phyloP scores from a whole-genome alignment of 371 early-diverging fungal species.

The Rhizopus microsporus region DNA sequence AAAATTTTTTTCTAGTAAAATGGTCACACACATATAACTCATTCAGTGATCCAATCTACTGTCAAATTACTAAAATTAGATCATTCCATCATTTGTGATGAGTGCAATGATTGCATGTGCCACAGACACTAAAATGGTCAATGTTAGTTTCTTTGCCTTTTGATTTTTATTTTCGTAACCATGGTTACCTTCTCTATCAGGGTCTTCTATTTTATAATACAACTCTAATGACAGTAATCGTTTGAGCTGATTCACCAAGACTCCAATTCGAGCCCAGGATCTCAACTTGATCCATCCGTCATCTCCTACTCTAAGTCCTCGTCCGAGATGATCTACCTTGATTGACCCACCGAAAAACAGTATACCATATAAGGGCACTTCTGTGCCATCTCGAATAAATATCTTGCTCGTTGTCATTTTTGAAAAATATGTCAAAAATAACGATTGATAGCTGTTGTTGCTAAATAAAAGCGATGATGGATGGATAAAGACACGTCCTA shows the following conservation, averaged over 20 bases:
- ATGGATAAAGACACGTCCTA: conserved; percentile 78
- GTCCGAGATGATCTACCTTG: conserved; percentile 69
- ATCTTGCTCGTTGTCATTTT: conserved; percentile 72
- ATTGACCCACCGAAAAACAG: conserved; percentile 75
- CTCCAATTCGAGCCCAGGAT: conserved; percentile 82
- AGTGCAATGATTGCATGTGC: conserved; percentile 26
- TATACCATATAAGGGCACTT: conserved; percentile 64
- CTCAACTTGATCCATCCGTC: conserved; percentile 67
- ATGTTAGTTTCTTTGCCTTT: no score
- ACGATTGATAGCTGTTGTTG: conserved; percentile 58
- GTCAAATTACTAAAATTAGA: not conserved
- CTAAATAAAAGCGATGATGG: conserved; percentile 74
- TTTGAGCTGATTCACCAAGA: conserved; percentile 75
- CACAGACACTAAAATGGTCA: conserved; percentile 7
- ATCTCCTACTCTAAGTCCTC: conserved; percentile 58
- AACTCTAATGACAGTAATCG: conserved; percentile 67
- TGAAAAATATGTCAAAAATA: conserved; percentile 71
- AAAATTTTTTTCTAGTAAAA: not conserved
- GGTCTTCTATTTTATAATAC: conserved; percentile 72
- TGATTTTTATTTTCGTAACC: not conserved
- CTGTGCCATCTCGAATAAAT: conserved; percentile 79
- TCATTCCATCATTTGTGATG: conserved; percentile 27
- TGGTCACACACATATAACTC: not conserved
- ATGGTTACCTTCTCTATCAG: conserved; percentile 54
- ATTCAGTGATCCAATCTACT: not conserved